A percentile compares a stretch with the other conserved stretches of the same genome.
phyloP scores from a whole-genome alignment of 768 basidiomycete species.

The Suillus spraguei region DNA sequence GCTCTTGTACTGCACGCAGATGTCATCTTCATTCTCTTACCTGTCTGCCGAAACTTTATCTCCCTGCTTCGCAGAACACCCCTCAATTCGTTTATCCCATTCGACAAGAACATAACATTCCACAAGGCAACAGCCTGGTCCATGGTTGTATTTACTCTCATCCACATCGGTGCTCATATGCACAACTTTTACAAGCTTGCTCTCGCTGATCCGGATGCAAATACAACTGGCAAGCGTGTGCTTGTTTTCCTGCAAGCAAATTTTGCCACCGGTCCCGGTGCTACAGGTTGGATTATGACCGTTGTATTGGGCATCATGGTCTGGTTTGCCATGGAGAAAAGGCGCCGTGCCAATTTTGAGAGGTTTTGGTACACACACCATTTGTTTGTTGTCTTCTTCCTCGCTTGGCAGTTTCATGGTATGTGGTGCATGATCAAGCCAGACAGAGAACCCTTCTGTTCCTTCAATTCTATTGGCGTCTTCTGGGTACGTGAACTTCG shows the following conservation, averaged over 20 bases:
- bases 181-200: slow-evolving; percentile 79
- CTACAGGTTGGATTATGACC: slow-evolving; percentile 91
- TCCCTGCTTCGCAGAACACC: slow-evolving; percentile 86
- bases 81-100: slow-evolving; percentile 84
- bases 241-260: slow-evolving; percentile 77
- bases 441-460: slow-evolving; percentile 87
- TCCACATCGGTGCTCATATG: slow-evolving; percentile 87
- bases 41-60: slow-evolving; percentile 94
- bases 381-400: slow-evolving; percentile 91
- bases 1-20: slow-evolving; percentile 92
- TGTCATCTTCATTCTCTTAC: slow-evolving; percentile 91
- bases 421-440: slow-evolving; percentile 98
- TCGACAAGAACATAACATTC: slow-evolving; percentile 91
- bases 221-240: slow-evolving; percentile 54
- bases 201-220: slow-evolving; percentile 53
- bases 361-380: slow-evolving; percentile 90
- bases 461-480: slow-evolving; percentile 82
- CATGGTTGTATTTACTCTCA: slow-evolving; percentile 72
- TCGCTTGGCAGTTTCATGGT: slow-evolving; percentile 92
- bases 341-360: slow-evolving; percentile 78
- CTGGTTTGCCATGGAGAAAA: slow-evolving; percentile 83
- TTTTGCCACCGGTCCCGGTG: slow-evolving; percentile 80
- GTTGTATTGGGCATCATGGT: slow-evolving; percentile 75
- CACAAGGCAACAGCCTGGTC: slow-evolving; percentile 93
- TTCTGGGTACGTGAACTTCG: slow-evolving; percentile 78